Conservation (phyloP, 352 stramenopile species). For the Elongisporangium undulatum region DNA sequence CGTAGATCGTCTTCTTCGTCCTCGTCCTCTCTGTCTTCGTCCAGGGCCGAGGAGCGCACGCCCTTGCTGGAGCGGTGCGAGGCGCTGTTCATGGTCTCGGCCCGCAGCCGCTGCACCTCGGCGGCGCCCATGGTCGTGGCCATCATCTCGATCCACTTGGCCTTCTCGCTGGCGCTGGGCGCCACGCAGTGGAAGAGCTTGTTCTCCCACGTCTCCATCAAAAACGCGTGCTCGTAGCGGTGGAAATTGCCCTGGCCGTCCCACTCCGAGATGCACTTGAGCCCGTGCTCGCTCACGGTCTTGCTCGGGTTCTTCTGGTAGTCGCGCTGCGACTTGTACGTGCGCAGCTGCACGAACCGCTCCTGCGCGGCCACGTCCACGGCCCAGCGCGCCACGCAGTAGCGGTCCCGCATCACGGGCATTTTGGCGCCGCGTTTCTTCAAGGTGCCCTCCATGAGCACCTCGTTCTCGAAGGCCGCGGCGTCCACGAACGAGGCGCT, state of each 20-base stretch:
- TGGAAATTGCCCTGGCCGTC: constrained; percentile 74
- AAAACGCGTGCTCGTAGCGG: constrained; percentile 65
- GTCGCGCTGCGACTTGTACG: constrained; percentile 52
- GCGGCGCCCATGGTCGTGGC: constrained; percentile 10
- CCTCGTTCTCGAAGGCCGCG: constrained; percentile 6
- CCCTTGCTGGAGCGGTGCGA: constrained; percentile 1
- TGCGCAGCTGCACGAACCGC: constrained; percentile 64
- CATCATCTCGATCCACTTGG: constrained; percentile 67
- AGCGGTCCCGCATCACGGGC: constrained; percentile 78
- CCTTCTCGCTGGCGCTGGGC: constrained; percentile 39
- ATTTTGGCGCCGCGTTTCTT: constrained; percentile 70
- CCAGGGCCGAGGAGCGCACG: constrained; percentile 3
- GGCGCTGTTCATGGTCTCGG: constrained; percentile 3
- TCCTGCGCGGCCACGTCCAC: constrained; percentile 28
- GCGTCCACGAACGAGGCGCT: background rate
- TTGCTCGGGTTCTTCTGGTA: constrained; percentile 45
- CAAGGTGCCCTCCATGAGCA: constrained; percentile 59
- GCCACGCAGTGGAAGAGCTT: constrained; percentile 77
- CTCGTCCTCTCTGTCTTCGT: constrained; percentile 10
- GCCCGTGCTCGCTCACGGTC: constrained; percentile 44
- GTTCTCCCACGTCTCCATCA: constrained; percentile 65
- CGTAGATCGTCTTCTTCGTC: constrained; percentile 6
- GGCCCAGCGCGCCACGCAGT: constrained; percentile 76
- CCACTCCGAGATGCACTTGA: constrained; percentile 78
- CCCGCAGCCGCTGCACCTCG: constrained; percentile 5